These are phyloP conservation scores for Hemileia vastatrix DNA, from an alignment of 1,284 basidiomycete genomes.

Conservation along the genomic window DNA sequence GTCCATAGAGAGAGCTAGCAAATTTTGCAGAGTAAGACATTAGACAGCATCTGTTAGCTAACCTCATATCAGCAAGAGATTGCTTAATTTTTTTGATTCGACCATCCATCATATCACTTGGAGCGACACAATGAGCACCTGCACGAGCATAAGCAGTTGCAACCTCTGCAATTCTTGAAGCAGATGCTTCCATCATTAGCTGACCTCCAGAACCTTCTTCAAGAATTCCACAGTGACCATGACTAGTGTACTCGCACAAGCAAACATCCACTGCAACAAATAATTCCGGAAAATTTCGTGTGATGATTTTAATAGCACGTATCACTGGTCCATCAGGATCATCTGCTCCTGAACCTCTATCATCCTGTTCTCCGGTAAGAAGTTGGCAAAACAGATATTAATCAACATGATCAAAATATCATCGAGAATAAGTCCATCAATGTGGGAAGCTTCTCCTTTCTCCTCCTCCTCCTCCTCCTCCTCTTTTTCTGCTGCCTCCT, in stretches of 20 bases:
- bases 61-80: conserved; percentile 66
- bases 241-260: conserved; percentile 98
- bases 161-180: conserved; percentile 77
- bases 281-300: conserved; percentile 64
- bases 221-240: conserved; percentile 90
- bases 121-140: conserved; percentile 94
- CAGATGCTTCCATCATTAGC: conserved; percentile 60
- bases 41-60: conserved; percentile 74
- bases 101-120: conserved; percentile 99
- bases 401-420: conserved; percentile 6
- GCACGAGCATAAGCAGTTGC: conserved; percentile 81
- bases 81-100: conserved; percentile 81
- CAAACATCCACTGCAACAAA: conserved; percentile 93
- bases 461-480: no score
- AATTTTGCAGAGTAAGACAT: conserved; percentile 99
- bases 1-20: conserved; percentile 89
- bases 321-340: conserved; percentile 87
- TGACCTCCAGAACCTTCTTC: conserved; percentile 49
- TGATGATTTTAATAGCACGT: conserved; percentile 68
- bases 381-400: background rate
- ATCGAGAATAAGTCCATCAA: no score
- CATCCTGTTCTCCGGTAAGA: conserved; percentile 54
- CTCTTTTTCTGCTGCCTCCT: no score
- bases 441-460: no score
- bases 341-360: conserved; percentile 73